A percentile compares a stretch with the other conserved stretches of the same genome.
phyloP scores from a whole-genome alignment of 768 basidiomycete species.

The Mycena epipterygia region DNA sequence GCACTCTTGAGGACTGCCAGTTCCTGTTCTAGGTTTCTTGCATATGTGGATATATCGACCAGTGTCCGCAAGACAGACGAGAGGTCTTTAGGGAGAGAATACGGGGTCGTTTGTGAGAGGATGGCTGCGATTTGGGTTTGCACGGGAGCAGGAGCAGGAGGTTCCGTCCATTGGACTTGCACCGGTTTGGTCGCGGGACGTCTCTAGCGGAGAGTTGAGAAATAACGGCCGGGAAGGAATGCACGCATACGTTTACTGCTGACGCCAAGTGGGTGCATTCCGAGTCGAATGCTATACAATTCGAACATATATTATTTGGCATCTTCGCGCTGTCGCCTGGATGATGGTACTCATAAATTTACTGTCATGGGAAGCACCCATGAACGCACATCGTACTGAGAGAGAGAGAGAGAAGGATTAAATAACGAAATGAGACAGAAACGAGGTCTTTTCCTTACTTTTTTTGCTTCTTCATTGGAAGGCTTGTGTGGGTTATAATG shows the following conservation, averaged over 20 bases:
- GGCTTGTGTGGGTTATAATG: too few relatives aligned
- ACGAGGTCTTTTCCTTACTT: slow-evolving; percentile 4
- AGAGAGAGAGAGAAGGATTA: too few relatives aligned
- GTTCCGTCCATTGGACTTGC: not conserved
- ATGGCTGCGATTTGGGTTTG: slow-evolving; percentile 32
- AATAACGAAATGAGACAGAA: not conserved
- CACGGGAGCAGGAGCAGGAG: slow-evolving; percentile 3
- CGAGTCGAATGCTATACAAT: slow-evolving; percentile 44
- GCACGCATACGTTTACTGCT: slow-evolving; percentile 18
- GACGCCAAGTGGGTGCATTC: slow-evolving; percentile 29
- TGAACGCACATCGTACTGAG: slow-evolving; percentile 24
- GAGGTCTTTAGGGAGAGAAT: slow-evolving; percentile 28
- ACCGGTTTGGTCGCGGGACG: slow-evolving; percentile 9
- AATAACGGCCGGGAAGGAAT: not conserved
- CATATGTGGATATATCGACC: slow-evolving; percentile 29
- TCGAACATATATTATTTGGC: slow-evolving; percentile 55
- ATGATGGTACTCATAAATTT: not conserved
- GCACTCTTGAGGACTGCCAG: slow-evolving; percentile 26
- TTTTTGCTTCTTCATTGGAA: slow-evolving; percentile 30
- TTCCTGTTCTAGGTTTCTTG: slow-evolving; percentile 29
- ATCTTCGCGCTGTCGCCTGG: slow-evolving; percentile 60
- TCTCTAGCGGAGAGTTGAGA: slow-evolving; percentile 10
- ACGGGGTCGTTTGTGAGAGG: slow-evolving; percentile 26
- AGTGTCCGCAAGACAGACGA: slow-evolving; percentile 19
- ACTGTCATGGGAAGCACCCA: not conserved